A percentile compares a stretch with the other conserved stretches of the same genome.
phyloP scores from a whole-genome alignment of 257 asterid species.

The Scutellaria barbata region DNA sequence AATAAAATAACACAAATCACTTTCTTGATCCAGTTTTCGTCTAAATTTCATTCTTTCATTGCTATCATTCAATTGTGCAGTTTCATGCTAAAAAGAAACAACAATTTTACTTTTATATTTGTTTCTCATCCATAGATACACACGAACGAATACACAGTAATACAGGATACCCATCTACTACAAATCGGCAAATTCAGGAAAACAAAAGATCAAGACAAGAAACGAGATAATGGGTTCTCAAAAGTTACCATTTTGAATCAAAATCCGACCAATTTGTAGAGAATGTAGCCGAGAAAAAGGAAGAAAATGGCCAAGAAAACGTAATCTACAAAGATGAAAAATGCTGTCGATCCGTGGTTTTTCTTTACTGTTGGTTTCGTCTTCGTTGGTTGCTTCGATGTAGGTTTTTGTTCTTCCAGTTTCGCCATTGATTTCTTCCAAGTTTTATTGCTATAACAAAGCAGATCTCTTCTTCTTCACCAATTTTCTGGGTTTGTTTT shows the following conservation, averaged over 20 bases:
- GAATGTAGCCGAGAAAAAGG: slow-evolving; percentile 64
- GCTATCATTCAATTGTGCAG: slow-evolving; percentile 2
- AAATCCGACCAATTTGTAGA: slow-evolving; percentile 60
- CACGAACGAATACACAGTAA: background rate
- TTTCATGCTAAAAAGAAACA: background rate
- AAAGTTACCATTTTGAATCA: slow-evolving; percentile 49
- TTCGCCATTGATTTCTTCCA: slow-evolving; percentile 47
- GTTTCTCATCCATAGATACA: background rate
- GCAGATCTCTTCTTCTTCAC: slow-evolving; percentile 35
- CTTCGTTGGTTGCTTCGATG: slow-evolving; percentile 40
- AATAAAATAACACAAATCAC: slow-evolving; percentile 15
- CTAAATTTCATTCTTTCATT: background rate
- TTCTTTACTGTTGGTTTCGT: slow-evolving; percentile 42
- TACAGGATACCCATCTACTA: background rate
- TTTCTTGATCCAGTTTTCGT: background rate
- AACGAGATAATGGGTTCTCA: slow-evolving; percentile 2
- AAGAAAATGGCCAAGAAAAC: slow-evolving; percentile 70
- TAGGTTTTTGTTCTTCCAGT: slow-evolving; percentile 44
- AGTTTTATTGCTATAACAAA: slow-evolving; percentile 8
- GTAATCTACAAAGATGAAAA: slow-evolving; percentile 56
- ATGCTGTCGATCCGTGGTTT: slow-evolving; percentile 47
- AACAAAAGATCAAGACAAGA: background rate
- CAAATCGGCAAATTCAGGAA: slow-evolving; percentile 2
- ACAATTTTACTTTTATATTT: background rate
- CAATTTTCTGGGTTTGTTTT: slow-evolving; percentile 12